phyloP scores from a whole-genome alignment of 169 alveolate species.

The Theileria equi region DNA sequence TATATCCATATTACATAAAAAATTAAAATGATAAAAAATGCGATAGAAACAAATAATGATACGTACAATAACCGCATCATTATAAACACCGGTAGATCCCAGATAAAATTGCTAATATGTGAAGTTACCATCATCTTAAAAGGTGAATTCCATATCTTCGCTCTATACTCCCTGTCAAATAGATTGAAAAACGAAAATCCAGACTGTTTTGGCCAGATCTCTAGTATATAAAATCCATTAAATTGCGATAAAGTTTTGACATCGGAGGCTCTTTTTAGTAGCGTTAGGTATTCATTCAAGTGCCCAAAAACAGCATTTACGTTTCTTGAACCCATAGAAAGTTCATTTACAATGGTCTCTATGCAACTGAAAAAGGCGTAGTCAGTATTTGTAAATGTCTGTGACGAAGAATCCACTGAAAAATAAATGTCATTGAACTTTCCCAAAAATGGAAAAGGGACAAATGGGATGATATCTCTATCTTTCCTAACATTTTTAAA shows the following conservation, averaged over 20 bases:
- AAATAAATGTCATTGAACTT: not conserved
- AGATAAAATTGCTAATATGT: not conserved
- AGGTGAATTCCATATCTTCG: not conserved
- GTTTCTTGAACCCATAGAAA: not conserved
- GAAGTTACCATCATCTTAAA: not conserved
- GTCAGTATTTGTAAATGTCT: not conserved
- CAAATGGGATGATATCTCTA: not conserved
- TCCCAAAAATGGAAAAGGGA: constrained; percentile 1
- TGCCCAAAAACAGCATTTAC: not conserved
- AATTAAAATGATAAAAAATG: not conserved
- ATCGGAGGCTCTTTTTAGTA: not conserved
- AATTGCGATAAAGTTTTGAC: not conserved
- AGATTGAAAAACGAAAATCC: not conserved
- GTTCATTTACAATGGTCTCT: not conserved
- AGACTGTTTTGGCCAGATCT: constrained; percentile 4
- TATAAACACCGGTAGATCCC: not conserved
- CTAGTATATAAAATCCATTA: constrained; percentile 5
- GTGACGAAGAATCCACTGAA: not conserved
- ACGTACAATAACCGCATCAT: not conserved
- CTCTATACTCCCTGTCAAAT: not conserved
- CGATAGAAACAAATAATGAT: too few relatives aligned
- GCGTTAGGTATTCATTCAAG: not conserved
- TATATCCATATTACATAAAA: too few relatives aligned
- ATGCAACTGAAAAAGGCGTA: not conserved
- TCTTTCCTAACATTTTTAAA: not conserved